These are phyloP conservation scores for Escallonia rubra DNA, from an alignment of 129 eudicot genomes.

Conservation along the genomic window DNA sequence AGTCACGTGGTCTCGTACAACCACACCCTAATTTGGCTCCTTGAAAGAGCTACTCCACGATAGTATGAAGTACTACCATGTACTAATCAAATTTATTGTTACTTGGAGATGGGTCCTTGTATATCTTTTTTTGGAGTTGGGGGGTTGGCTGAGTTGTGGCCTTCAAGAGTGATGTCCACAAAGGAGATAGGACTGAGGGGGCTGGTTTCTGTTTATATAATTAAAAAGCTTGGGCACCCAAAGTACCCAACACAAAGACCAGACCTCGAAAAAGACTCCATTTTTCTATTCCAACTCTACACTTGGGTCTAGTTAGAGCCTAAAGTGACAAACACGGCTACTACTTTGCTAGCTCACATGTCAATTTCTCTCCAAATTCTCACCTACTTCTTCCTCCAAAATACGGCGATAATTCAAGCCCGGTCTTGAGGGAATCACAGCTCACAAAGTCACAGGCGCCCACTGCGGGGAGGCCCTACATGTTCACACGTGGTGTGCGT, in stretches of 20 bases:
- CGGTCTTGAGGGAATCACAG: neutral
- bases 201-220: neutral
- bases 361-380: slow-evolving; percentile 2
- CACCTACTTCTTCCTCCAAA: neutral
- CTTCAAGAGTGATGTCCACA: neutral
- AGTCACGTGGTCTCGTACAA: too few relatives aligned
- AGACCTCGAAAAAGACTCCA: neutral
- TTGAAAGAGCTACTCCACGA: too few relatives aligned
- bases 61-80: too few relatives aligned
- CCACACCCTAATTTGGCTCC: too few relatives aligned
- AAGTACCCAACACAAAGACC: neutral
- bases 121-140: too few relatives aligned
- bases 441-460: neutral
- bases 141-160: neutral
- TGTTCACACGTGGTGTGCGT: neutral
- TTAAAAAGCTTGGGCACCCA: neutral
- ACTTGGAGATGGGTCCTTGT: too few relatives aligned
- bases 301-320: neutral
- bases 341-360: slow-evolving; percentile 8
- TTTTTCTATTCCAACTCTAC: neutral
- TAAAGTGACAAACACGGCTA: neutral
- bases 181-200: too few relatives aligned
- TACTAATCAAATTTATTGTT: too few relatives aligned
- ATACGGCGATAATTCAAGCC: slow-evolving; percentile 6
- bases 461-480: neutral